Base-by-base conservation (phyloP, 257 asterid genomes). In the Solanum ossicruentum region DNA sequence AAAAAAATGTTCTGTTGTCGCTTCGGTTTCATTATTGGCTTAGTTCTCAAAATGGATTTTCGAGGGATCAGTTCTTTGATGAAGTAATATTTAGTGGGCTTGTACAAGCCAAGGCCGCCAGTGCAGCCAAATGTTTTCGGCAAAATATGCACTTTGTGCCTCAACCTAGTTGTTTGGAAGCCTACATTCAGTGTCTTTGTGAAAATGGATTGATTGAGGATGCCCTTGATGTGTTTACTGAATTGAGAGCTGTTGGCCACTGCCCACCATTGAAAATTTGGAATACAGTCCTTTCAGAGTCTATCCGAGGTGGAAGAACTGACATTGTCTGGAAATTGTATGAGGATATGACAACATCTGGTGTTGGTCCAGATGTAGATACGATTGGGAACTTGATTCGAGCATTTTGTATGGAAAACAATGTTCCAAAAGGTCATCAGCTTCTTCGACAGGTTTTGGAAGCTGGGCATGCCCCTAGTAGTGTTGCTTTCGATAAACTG, bases 21-120 rank as follows among this genome's bases (percentile, higher is more conserved):
- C 75, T 92, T 43, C 88, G 93, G 84, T 95, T 94, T 84, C 93
- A 87, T 88, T 52, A 80, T 47, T 95, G 97, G 96, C 90, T 93
- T 63, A 89, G 88, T 83, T 90, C 95, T 56, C 89, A 85, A 54
- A 79, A 85, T 39, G 92, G 90, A 72, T 89, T 88, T 81, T 87
- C 66, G 6, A 84, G 84, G 1, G 95, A 90, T 85, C 87, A 82
- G 1, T 81, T 73, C 73, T 70, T 88, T 23, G 89, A 89, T 86
- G 87, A 83, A 85, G 66, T 75, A 86, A 85, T 94, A 65, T 94
- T 94, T 86, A 82, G 82, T 86, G 87, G 89, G 87, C 94, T 95
- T 49, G 92, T 90, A 67, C 89, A 92, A 84, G 93, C 94, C 9
- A 92, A 92, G 80, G 97, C 92, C 51, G 91, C 87, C 5, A 78